Evolutionary conservation across 2,329 filamentous ascomycete species (phyloP).

Genomic region (Penicillium sp.): DNA sequence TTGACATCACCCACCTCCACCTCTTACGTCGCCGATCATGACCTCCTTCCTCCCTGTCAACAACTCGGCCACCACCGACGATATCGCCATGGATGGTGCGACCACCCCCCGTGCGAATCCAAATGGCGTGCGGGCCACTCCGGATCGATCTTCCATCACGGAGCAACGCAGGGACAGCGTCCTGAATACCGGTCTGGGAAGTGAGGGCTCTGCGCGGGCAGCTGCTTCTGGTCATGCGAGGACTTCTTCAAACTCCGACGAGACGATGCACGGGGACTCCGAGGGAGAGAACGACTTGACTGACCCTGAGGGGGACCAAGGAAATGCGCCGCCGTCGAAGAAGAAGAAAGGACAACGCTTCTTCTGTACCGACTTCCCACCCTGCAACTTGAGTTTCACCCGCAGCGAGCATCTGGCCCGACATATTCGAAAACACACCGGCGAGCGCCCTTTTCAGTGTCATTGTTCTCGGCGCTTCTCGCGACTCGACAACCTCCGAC

Average conservation of each 20-base stretch:
- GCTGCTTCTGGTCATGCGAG: slow-evolving; percentile 37
- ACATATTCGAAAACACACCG: slow-evolving; percentile 98
- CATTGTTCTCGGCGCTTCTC: slow-evolving; percentile 94
- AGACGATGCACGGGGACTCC: slow-evolving; percentile 77
- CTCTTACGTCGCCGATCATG: slow-evolving; percentile 45
- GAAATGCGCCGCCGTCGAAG: slow-evolving; percentile 73
- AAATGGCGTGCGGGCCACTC: slow-evolving; percentile 43
- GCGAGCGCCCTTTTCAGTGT: slow-evolving; percentile 94
- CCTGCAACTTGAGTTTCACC: slow-evolving; percentile 93
- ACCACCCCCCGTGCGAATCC: slow-evolving; percentile 56
- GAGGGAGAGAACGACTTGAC: slow-evolving; percentile 69
- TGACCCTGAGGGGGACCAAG: slow-evolving; percentile 67
- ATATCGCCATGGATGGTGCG: slow-evolving; percentile 54
- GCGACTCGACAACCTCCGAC: slow-evolving; percentile 88
- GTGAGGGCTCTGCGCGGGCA: slow-evolving; percentile 32
- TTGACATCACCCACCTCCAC: slow-evolving; percentile 33
- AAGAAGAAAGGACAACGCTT: slow-evolving; percentile 98
- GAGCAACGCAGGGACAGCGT: slow-evolving; percentile 23
- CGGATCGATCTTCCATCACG: slow-evolving; percentile 28
- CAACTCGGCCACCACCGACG: slow-evolving; percentile 54
- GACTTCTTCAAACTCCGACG: slow-evolving; percentile 53
- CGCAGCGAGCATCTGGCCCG: slow-evolving; percentile 92
- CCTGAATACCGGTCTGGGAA: slow-evolving; percentile 34
- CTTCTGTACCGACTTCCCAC: slow-evolving; percentile 93
- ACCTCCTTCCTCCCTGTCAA: slow-evolving; percentile 66